These are phyloP conservation scores for Fusarium newnesense DNA, from an alignment of 2,329 filamentous ascomycete species.

Conservation along the genomic window DNA sequence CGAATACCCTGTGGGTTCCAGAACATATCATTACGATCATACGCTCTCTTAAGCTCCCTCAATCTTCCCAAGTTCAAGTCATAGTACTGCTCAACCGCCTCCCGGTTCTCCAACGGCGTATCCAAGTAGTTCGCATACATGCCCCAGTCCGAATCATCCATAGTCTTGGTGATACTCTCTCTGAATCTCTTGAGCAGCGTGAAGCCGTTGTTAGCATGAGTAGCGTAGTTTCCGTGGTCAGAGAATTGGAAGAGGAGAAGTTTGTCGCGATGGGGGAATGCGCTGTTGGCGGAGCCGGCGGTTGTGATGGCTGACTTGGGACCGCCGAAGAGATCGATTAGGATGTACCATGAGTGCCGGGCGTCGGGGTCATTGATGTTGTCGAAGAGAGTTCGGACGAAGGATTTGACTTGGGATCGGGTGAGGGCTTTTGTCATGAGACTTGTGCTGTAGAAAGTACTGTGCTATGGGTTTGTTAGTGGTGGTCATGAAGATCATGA, in stretches of 20 bases:
- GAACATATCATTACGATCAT: constrained; percentile 54
- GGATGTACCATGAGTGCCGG: constrained; percentile 38
- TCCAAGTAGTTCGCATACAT: constrained; percentile 57
- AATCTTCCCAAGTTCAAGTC: constrained; percentile 48
- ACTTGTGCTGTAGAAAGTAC: constrained; percentile 46
- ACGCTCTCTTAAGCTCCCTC: constrained; percentile 48
- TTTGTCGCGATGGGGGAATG: constrained; percentile 56
- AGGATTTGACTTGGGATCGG: constrained; percentile 31
- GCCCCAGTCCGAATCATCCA: constrained; percentile 48
- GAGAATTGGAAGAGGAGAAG: constrained; percentile 63
- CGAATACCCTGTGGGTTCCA: constrained; percentile 52
- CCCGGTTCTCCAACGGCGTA: constrained; percentile 46
- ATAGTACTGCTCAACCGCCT: constrained; percentile 52
- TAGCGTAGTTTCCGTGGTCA: constrained; percentile 48
- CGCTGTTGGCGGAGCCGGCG: constrained; percentile 40
- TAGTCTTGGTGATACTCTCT: constrained; percentile 44
- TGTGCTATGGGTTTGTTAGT: constrained; percentile 37
- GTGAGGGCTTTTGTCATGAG: constrained; percentile 44
- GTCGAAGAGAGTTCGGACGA: constrained; percentile 33
- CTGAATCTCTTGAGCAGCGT: constrained; percentile 49
- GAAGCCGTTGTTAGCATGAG: constrained; percentile 50
- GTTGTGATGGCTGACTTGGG: constrained; percentile 51
- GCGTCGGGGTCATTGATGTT: constrained; percentile 23
- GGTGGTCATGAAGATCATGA: accelerated
- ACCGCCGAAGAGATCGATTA: constrained; percentile 48